These are phyloP conservation scores for Hygrophila difformis DNA, from an alignment of 257 asterid genomes.

Conservation along the genomic window DNA sequence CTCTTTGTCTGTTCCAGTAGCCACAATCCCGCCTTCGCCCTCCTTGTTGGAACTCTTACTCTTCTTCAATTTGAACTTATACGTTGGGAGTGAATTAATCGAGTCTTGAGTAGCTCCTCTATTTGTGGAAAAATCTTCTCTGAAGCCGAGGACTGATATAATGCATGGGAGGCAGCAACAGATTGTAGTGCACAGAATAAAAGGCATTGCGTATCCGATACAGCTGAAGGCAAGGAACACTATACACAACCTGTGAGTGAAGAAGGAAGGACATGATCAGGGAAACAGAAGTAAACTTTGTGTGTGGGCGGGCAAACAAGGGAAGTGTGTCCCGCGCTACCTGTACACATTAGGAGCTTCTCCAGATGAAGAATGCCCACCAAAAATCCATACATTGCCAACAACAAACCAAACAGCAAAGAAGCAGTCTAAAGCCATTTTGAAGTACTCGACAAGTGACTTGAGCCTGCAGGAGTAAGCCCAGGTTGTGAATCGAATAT, in stretches of 20 bases:
- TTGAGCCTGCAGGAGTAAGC: constrained; percentile 54
- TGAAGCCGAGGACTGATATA: constrained; percentile 77
- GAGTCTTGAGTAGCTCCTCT: constrained; percentile 94
- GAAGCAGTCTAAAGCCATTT: constrained; percentile 96
- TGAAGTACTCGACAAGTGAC: constrained; percentile 62
- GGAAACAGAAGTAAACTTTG: too few relatives aligned
- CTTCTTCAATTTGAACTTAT: constrained; percentile 65
- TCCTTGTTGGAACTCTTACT: constrained; percentile 43
- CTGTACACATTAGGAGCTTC: constrained; percentile 93
- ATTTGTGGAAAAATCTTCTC: constrained; percentile 71
- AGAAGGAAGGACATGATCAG: not conserved
- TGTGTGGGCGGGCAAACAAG: too few relatives aligned
- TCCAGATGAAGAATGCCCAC: constrained; percentile 73
- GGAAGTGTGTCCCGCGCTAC: constrained; percentile 34
- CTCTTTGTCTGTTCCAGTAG: constrained; percentile 95
- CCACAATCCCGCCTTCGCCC: constrained; percentile 80
- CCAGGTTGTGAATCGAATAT: constrained; percentile 13
- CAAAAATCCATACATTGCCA: constrained; percentile 94
- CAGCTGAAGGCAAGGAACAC: constrained; percentile 86
- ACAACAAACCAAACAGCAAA: constrained; percentile 98
- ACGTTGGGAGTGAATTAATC: constrained; percentile 80
- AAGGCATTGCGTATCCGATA: constrained; percentile 97
- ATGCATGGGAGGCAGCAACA: constrained; percentile 99
- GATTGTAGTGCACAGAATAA: constrained; percentile 80
- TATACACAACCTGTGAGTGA: constrained; percentile 70